A percentile compares a stretch with the other conserved stretches of the same genome.
Conservation (phyloP, 2,329 filamentous ascomycete species). For the Apiospora saccharicola region DNA sequence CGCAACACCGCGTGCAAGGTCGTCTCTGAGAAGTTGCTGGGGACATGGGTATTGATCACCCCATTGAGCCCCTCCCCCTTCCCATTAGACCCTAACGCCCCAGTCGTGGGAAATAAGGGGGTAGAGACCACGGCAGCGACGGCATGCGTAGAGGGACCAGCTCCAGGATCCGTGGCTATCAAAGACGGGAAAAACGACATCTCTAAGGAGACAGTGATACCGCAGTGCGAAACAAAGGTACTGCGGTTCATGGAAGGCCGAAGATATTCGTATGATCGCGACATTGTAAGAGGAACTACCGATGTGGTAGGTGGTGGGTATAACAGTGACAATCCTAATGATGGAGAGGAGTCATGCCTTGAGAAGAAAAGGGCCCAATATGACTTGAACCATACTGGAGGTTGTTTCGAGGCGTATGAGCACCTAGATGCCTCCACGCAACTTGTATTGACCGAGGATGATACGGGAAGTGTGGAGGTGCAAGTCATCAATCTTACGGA, state of each 20-base stretch:
- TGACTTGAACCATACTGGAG: neutral
- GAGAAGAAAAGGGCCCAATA: neutral
- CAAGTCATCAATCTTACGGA: neutral
- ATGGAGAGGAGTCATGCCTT: neutral
- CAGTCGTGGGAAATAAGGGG: neutral
- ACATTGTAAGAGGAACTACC: neutral
- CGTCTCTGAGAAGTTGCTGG: neutral
- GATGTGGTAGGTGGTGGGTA: neutral
- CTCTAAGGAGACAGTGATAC: neutral
- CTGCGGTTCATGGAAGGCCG: neutral
- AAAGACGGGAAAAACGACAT: neutral
- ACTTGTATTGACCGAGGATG: neutral
- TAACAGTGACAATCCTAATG: neutral
- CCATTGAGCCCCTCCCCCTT: neutral
- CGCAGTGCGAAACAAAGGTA: neutral
- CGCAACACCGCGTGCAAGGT: neutral
- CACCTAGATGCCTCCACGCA: neutral
- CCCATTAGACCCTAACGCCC: neutral
- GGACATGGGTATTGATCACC: neutral
- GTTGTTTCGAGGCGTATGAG: conserved; percentile 8
- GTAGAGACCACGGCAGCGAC: neutral
- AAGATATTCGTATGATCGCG: neutral
- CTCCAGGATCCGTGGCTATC: neutral
- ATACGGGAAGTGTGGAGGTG: conserved; percentile 8
- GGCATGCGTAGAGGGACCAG: too few relatives aligned